These are phyloP conservation scores for Coniella lustricola DNA, from an alignment of 2,329 filamentous ascomycete species.

Conservation along the genomic window DNA sequence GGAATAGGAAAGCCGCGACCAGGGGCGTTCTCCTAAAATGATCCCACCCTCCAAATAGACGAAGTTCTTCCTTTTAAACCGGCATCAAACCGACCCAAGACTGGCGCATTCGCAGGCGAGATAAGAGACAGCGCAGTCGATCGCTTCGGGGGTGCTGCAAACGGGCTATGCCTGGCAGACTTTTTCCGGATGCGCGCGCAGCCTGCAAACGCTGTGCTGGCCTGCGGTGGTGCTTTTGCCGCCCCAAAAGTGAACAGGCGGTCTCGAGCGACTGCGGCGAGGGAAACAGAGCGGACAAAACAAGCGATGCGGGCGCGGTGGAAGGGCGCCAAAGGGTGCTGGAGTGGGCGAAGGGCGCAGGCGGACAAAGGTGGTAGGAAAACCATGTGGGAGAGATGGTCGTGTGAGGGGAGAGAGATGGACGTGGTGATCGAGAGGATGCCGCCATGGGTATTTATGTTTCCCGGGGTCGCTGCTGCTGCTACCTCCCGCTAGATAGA, in stretches of 20 bases:
- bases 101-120: slow-evolving; percentile 12
- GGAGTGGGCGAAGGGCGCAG: neutral
- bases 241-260: neutral
- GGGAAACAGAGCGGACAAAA: neutral
- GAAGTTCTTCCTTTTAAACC: slow-evolving; percentile 16
- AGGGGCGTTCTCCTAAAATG: slow-evolving; percentile 5
- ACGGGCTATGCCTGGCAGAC: slow-evolving; percentile 3
- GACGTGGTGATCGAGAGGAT: slow-evolving; percentile 1
- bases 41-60: slow-evolving; percentile 14
- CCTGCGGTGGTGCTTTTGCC: slow-evolving; percentile 3
- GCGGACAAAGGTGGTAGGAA: slow-evolving; percentile 9
- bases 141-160: slow-evolving; percentile 2
- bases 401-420: neutral
- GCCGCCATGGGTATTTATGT: slow-evolving; percentile 13
- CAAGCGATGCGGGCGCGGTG: neutral
- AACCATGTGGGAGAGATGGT: neutral
- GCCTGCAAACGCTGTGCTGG: slow-evolving; percentile 1
- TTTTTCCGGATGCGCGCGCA: slow-evolving; percentile 6
- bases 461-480: slow-evolving; percentile 2
- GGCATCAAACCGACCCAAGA: slow-evolving; percentile 21
- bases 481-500: neutral
- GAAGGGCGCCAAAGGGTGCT: neutral
- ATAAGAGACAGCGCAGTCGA: neutral
- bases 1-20: slow-evolving; percentile 7
- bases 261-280: neutral